These are phyloP conservation scores for Blastobotrys peoriensis DNA, from an alignment of 805 yeast genomes.

Conservation along the genomic window DNA sequence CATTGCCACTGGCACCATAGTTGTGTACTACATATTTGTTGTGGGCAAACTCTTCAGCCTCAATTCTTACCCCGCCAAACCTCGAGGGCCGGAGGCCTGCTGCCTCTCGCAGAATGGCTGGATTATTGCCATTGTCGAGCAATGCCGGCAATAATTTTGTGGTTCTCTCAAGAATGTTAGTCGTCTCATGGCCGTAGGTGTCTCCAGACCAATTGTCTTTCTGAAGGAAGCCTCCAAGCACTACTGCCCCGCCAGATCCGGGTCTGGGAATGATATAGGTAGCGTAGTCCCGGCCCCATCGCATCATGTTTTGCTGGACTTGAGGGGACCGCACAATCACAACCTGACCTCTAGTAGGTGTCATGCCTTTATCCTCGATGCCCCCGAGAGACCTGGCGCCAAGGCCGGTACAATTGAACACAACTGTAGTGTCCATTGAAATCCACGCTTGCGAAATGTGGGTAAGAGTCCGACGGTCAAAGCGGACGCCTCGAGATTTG, in stretches of 20 bases:
- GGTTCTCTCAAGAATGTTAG: conserved; percentile 53
- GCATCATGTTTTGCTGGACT: conserved; percentile 54
- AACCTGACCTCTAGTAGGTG: conserved; percentile 78
- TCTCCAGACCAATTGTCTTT: conserved; percentile 57
- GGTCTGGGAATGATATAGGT: conserved; percentile 75
- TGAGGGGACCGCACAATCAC: conserved; percentile 58
- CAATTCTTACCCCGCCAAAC: conserved; percentile 70
- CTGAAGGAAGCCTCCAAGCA: conserved; percentile 72
- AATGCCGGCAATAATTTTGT: too few species aligned
- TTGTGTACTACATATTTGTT: conserved; percentile 54
- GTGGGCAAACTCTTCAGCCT: conserved; percentile 39
- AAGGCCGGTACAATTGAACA: conserved; percentile 74
- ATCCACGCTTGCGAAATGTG: conserved; percentile 56
- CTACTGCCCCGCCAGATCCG: conserved; percentile 53
- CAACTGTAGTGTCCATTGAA: conserved; percentile 24
- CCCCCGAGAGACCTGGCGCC: conserved; percentile 63
- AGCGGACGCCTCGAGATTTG: conserved; percentile 43
- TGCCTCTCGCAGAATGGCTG: conserved; percentile 46
- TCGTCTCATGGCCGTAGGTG: conserved; percentile 50
- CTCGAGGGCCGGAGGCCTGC: conserved; percentile 76
- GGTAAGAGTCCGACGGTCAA: conserved; percentile 40
- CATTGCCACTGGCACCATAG: conserved; percentile 75
- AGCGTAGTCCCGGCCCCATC: conserved; percentile 44
- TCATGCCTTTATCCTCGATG: conserved; percentile 52
- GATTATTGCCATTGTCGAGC: too few species aligned